Conservation (phyloP, 768 basidiomycete genomes). For the Mycena latifolia region DNA sequence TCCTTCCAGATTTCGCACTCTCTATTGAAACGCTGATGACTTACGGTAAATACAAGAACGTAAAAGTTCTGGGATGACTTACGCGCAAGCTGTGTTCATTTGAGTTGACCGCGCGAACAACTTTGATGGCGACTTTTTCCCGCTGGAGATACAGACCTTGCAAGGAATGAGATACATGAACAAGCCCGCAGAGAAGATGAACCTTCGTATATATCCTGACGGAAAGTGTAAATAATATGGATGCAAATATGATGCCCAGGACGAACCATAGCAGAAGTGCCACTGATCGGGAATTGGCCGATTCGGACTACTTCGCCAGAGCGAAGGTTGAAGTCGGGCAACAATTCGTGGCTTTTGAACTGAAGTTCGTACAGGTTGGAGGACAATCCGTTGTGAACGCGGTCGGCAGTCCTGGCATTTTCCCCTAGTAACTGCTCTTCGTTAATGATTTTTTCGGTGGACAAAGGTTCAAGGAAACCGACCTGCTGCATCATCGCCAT, state of each 20-base stretch:
- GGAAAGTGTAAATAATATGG: background rate
- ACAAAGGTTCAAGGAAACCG: conserved; percentile 3
- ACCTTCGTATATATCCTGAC: conserved; percentile 35
- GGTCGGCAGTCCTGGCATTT: conserved; percentile 46
- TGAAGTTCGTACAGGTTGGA: conserved; percentile 66
- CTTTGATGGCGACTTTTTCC: conserved; percentile 70
- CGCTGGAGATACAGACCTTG: conserved; percentile 66
- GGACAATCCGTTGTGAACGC: conserved; percentile 57
- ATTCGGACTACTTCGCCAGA: conserved; percentile 66
- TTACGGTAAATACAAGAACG: conserved; percentile 7
- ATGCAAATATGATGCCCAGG: background rate
- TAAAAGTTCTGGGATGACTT: conserved; percentile 26
- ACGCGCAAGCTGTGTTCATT: conserved; percentile 60
- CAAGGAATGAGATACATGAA: conserved; percentile 31
- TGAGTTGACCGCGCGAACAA: conserved; percentile 63
- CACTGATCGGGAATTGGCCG: conserved; percentile 62
- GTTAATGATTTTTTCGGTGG: background rate
- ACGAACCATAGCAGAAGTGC: conserved; percentile 63
- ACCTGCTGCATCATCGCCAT: conserved; percentile 68
- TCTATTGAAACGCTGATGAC: conserved; percentile 59
- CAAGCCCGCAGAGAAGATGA: background rate
- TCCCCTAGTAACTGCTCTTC: conserved; percentile 47
- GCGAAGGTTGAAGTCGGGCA: conserved; percentile 63
- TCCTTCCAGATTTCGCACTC: conserved; percentile 68
- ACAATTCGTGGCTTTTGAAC: conserved; percentile 55